phyloP scores from a whole-genome alignment of 768 basidiomycete species.

The Panus rudis region DNA sequence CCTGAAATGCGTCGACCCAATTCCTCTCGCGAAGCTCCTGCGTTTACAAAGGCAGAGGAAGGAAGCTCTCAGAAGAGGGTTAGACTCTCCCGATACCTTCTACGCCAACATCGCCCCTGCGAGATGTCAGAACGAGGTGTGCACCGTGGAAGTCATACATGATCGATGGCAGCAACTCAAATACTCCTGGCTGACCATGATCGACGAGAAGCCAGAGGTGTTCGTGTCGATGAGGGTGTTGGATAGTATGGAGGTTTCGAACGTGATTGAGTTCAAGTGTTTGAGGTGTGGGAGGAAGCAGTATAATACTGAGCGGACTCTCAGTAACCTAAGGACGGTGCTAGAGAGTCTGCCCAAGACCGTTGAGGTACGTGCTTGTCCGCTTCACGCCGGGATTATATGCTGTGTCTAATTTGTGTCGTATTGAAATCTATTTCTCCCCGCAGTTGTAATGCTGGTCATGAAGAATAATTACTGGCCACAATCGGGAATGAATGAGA shows the following conservation, averaged over 20 bases:
- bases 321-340: slow-evolving; percentile 10
- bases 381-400: too few relatives aligned
- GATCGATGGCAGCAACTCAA: slow-evolving; percentile 14
- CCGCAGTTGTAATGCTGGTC: too few relatives aligned
- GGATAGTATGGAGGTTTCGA: slow-evolving; percentile 6
- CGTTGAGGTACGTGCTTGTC: slow-evolving; percentile 12
- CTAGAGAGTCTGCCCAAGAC: slow-evolving; percentile 11
- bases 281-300: slow-evolving; percentile 10
- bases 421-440: too few relatives aligned
- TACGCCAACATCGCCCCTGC: slow-evolving; percentile 16
- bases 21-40: slow-evolving; percentile 31
- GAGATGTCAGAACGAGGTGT: slow-evolving; percentile 10
- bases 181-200: slow-evolving; percentile 9
- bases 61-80: slow-evolving; percentile 28
- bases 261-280: slow-evolving; percentile 11
- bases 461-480: too few relatives aligned
- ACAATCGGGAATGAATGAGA: too few relatives aligned
- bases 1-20: slow-evolving; percentile 29
- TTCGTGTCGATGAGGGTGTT: slow-evolving; percentile 6
- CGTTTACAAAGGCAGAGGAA: slow-evolving; percentile 35
- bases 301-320: slow-evolving; percentile 12
- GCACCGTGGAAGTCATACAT: slow-evolving; percentile 11
- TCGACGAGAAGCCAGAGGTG: slow-evolving; percentile 9
- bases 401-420: too few relatives aligned
- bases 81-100: slow-evolving; percentile 33